Conservation (phyloP, 2,329 filamentous ascomycete species). For the Coniosporium tulheliwenetii region DNA sequence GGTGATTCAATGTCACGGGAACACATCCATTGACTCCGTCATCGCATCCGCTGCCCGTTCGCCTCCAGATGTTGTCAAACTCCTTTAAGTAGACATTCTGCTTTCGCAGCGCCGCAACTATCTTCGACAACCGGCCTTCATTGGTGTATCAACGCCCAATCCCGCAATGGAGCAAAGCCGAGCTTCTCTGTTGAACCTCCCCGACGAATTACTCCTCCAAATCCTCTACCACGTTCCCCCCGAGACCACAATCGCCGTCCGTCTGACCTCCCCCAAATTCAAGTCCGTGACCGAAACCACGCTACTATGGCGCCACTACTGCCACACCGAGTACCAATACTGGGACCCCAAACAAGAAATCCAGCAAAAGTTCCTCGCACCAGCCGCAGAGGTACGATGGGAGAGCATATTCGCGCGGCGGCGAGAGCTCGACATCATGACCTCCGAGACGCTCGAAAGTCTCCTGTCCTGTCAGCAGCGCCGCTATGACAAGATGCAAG, state of each 20-base stretch:
- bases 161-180: no score
- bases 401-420: conserved; percentile 33
- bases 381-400: conserved; percentile 39
- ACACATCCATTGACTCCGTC: no score
- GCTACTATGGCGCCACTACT: conserved; percentile 68
- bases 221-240: conserved; percentile 52
- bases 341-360: conserved; percentile 60
- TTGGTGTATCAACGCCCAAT: no score
- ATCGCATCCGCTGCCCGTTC: no score
- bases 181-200: conserved; percentile 27
- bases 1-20: no score
- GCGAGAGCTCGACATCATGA: conserved; percentile 16
- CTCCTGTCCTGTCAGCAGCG: conserved; percentile 57
- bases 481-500: conserved; percentile 53
- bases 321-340: conserved; percentile 49
- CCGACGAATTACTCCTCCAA: conserved; percentile 72
- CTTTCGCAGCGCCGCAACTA: no score
- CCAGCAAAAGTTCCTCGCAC: conserved; percentile 31
- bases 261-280: conserved; percentile 49
- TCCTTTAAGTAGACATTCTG: no score
- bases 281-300: conserved; percentile 52
- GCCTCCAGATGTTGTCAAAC: no score
- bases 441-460: conserved; percentile 36
- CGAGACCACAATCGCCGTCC: conserved; percentile 31
- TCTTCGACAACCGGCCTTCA: no score